These are phyloP conservation scores for Capronia epimyces DNA, from an alignment of 2,329 filamentous ascomycete species.

Conservation along the genomic window DNA sequence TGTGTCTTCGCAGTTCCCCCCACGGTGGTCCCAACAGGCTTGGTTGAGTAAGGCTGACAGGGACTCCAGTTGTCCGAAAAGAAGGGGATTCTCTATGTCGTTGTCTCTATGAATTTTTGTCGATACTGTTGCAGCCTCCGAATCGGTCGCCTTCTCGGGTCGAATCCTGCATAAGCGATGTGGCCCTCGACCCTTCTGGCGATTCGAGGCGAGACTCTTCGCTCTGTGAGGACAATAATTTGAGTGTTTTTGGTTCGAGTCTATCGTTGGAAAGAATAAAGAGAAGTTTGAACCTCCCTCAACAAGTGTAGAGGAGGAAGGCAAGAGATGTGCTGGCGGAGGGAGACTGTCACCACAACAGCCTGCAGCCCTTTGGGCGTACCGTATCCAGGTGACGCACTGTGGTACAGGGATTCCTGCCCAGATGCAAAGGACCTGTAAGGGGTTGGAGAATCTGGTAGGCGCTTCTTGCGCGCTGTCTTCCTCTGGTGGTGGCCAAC, in stretches of 20 bases:
- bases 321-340: conserved; percentile 9
- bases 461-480: conserved; percentile 25
- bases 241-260: too few species aligned
- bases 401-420: conserved; percentile 18
- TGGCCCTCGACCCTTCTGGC: not conserved
- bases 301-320: conserved; percentile 7
- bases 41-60: not conserved
- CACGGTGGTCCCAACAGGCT: not conserved
- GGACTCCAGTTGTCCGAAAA: not conserved
- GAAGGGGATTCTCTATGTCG: not conserved
- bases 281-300: conserved; percentile 6
- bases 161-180: not conserved
- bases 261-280: not conserved
- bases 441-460: conserved; percentile 18
- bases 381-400: conserved; percentile 18
- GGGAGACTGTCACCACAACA: conserved; percentile 18
- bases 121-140: not conserved
- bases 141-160: not conserved
- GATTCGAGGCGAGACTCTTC: too few species aligned
- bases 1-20: not conserved
- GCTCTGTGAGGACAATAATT: not conserved
- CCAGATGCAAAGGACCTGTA: conserved; percentile 17
- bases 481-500: conserved; percentile 16
- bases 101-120: not conserved
- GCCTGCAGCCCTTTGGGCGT: conserved; percentile 11